Evolutionary conservation across 2,329 filamentous ascomycete genomes (phyloP).

Genomic region (Sarocladium kiliense): DNA sequence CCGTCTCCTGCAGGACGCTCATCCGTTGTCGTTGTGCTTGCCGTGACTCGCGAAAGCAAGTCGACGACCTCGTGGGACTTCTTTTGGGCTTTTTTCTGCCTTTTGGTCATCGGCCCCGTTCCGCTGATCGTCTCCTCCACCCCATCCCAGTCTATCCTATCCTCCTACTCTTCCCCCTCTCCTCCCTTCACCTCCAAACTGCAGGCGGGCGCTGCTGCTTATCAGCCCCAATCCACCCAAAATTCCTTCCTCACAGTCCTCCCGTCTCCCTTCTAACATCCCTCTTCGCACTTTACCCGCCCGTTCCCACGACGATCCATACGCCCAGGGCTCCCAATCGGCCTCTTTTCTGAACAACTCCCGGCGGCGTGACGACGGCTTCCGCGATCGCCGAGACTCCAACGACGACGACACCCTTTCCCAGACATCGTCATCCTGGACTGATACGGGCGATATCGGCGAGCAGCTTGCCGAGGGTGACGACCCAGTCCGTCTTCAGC

Average conservation of each 20-base stretch:
- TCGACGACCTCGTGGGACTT: constrained; percentile 3
- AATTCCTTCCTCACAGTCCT: constrained; percentile 71
- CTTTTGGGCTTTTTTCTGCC: neutral
- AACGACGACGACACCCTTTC: constrained; percentile 51
- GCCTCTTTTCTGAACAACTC: constrained; percentile 26
- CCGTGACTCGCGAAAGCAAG: constrained; percentile 2
- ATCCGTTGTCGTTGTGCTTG: neutral
- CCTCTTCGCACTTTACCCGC: constrained; percentile 70
- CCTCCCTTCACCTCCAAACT: constrained; percentile 21
- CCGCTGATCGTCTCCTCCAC: constrained; percentile 1
- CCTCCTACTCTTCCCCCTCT: constrained; percentile 26
- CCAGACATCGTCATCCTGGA: constrained; percentile 64
- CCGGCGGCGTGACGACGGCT: constrained; percentile 27
- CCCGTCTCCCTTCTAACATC: constrained; percentile 76
- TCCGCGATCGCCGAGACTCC: constrained; percentile 38
- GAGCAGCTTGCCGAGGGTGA: constrained; percentile 82
- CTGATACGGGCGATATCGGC: constrained; percentile 89
- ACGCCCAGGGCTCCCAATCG: constrained; percentile 35
- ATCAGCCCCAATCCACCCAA: constrained; percentile 74
- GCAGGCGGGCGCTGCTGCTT: constrained; percentile 67
- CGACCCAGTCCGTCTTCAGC: constrained; percentile 70
- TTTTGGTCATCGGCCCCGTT: constrained; percentile 4
- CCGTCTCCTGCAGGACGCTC: neutral
- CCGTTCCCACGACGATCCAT: constrained; percentile 25
- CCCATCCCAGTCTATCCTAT: neutral